A percentile compares a stretch with the other conserved stretches of the same genome.
These are phyloP conservation scores for Arachis monticola DNA, from an alignment of 331 rosid species.

Conservation along the genomic window DNA sequence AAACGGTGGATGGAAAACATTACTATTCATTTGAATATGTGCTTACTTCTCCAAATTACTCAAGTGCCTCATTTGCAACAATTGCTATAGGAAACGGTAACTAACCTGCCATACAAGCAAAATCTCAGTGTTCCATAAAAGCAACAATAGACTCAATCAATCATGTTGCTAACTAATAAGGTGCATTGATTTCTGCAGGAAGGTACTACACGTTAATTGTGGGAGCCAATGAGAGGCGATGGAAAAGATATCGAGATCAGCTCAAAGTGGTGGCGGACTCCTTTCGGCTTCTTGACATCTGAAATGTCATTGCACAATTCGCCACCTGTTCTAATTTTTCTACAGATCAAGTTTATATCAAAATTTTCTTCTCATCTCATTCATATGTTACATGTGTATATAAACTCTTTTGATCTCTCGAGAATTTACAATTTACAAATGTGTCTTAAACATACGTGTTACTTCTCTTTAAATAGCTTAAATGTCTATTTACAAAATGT, in stretches of 20 bases:
- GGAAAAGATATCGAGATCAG: conserved; percentile 77
- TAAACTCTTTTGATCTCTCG: not conserved
- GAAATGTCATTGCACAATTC: conserved; percentile 31
- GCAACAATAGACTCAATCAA: not conserved
- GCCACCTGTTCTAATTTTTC: conserved; percentile 17
- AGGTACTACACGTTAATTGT: conserved; percentile 84
- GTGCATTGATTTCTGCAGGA: conserved; percentile 46
- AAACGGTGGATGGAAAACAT: conserved; percentile 73
- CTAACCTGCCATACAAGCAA: conserved; percentile 15
- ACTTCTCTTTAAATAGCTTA: not conserved
- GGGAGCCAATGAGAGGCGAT: conserved; percentile 87
- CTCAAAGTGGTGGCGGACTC: conserved; percentile 97
- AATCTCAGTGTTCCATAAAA: conserved; percentile 23
- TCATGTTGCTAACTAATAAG: not conserved
- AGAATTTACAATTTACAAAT: not conserved
- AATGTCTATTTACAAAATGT: not conserved
- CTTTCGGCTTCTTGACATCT: conserved; percentile 82
- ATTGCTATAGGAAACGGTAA: conserved; percentile 91
- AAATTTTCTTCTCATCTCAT: not conserved
- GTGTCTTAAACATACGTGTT: not conserved
- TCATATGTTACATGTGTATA: not conserved
- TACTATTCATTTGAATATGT: conserved; percentile 85
- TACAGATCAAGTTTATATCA: conserved; percentile 8
- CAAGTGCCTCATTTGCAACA: conserved; percentile 76
- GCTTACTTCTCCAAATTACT: conserved; percentile 68